Evolutionary conservation across 1,139 yeast genomes (phyloP).

Genomic region (Kurtzmaniella quercitrusa): DNA sequence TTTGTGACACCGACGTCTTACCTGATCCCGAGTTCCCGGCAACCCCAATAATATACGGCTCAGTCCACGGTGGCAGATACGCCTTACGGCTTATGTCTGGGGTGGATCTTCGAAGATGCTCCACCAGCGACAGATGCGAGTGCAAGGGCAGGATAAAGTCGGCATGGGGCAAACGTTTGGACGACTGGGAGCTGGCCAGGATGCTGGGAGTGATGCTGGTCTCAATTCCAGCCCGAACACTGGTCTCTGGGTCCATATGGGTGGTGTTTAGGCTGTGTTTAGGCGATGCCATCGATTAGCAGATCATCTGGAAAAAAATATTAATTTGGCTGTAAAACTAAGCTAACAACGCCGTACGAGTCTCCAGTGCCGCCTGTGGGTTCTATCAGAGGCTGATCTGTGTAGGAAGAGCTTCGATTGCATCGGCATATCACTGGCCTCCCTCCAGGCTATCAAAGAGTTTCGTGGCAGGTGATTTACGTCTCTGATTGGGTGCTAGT

Average conservation of each 20-base stretch:
- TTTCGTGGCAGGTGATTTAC: too few relatives aligned
- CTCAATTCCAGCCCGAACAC: background rate
- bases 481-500: too few relatives aligned
- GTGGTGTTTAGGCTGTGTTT: background rate
- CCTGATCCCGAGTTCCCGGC: conserved; percentile 97
- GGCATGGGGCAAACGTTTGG: background rate
- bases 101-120: conserved; percentile 1
- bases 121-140: background rate
- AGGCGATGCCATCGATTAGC: background rate
- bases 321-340: too few relatives aligned
- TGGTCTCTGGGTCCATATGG: background rate
- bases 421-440: too few relatives aligned
- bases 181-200: background rate
- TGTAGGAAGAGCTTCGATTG: too few relatives aligned
- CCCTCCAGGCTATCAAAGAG: too few relatives aligned
- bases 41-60: conserved; percentile 90
- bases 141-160: background rate
- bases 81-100: conserved; percentile 7
- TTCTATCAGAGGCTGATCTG: too few relatives aligned
- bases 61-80: conserved; percentile 92
- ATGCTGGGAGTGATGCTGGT: background rate
- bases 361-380: background rate
- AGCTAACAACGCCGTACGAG: background rate
- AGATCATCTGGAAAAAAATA: background rate
- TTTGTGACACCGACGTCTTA: conserved; percentile 86